Evolutionary conservation across 306 rosid species (phyloP).

Genomic region (Luffa aegyptiaca): DNA sequence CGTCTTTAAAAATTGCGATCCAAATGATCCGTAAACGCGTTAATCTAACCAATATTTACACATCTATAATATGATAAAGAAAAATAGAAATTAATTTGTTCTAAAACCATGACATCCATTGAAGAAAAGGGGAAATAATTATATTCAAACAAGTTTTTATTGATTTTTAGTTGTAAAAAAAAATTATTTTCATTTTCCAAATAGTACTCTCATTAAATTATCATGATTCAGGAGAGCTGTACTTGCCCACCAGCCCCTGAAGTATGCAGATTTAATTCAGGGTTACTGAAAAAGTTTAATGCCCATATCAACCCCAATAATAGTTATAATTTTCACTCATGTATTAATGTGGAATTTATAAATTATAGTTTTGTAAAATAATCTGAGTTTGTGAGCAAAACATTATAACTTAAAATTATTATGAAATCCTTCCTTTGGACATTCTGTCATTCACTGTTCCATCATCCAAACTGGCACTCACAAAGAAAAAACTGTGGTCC

Average conservation of each 20-base stretch:
- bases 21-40: neutral
- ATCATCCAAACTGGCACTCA: constrained; percentile 8
- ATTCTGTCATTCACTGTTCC: neutral
- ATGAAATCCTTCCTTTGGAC: neutral
- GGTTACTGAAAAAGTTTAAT: neutral
- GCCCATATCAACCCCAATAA: neutral
- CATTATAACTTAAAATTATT: neutral
- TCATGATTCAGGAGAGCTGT: neutral
- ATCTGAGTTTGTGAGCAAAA: neutral
- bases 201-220: neutral
- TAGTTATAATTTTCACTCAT: neutral
- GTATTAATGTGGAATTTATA: neutral
- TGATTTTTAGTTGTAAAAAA: neutral
- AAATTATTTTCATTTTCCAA: neutral
- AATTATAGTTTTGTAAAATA: neutral
- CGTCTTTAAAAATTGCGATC: neutral
- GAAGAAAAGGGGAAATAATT: too few relatives aligned
- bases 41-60: neutral
- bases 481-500: constrained; percentile 9
- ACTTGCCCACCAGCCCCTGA: neutral
- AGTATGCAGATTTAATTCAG: neutral
- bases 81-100: too few relatives aligned
- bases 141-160: neutral
- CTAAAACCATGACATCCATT: too few relatives aligned
- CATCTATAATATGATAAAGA: too few relatives aligned